These are phyloP conservation scores for Flaveria brownii DNA, from an alignment of 129 eudicot genomes.

Conservation along the genomic window DNA sequence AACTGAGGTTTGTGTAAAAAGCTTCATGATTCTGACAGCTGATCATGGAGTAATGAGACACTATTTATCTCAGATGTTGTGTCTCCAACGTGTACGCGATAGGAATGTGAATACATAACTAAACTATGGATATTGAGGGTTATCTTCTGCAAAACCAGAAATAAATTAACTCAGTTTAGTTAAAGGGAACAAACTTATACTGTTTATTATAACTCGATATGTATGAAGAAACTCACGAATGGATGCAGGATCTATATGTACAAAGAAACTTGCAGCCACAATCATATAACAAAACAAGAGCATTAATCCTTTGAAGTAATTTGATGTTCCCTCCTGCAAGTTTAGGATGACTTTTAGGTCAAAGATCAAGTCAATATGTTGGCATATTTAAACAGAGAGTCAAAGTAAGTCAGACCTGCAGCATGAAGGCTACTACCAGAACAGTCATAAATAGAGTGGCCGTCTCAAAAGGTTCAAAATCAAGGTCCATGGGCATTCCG, in stretches of 20 bases:
- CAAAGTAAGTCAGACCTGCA: slow-evolving; percentile 53
- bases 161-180: neutral
- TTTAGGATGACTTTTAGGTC: neutral
- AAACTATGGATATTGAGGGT: slow-evolving; percentile 26
- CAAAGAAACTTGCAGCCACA: slow-evolving; percentile 83
- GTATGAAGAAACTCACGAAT: slow-evolving; percentile 36
- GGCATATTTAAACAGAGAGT: neutral
- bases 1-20: slow-evolving; percentile 1
- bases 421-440: slow-evolving; percentile 73
- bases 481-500: slow-evolving; percentile 68
- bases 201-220: neutral
- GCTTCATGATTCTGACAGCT: slow-evolving; percentile 13
- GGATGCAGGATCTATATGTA: slow-evolving; percentile 57
- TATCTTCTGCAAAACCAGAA: slow-evolving; percentile 36
- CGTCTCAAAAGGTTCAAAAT: slow-evolving; percentile 79
- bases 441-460: slow-evolving; percentile 71
- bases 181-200: slow-evolving; percentile 12
- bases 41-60: slow-evolving; percentile 5
- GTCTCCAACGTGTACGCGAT: slow-evolving; percentile 1
- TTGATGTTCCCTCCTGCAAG: slow-evolving; percentile 72
- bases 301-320: slow-evolving; percentile 84
- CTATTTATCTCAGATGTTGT: neutral
- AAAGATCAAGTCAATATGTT: slow-evolving; percentile 10
- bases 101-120: neutral
- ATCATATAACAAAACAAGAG: slow-evolving; percentile 72